A percentile compares a stretch with the other conserved stretches of the same genome.
phyloP scores from a whole-genome alignment of 139 green algal genomes.

The Chloropicon primus region DNA sequence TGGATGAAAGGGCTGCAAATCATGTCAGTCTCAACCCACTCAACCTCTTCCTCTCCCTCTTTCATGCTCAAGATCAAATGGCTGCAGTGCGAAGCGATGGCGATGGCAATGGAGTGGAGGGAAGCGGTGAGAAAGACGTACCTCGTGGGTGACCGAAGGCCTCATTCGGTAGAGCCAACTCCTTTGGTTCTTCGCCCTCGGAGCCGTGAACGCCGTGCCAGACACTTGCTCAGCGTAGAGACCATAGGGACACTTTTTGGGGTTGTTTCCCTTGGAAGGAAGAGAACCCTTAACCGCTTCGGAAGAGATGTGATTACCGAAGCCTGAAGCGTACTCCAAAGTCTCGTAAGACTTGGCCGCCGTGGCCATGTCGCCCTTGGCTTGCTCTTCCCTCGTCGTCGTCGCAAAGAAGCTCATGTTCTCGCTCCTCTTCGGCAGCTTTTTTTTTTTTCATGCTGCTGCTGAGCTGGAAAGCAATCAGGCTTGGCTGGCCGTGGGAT shows the following conservation, averaged over 20 bases:
- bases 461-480: slow-evolving; percentile 32
- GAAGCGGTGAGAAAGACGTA: too few relatives aligned
- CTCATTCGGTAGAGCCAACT: slow-evolving; percentile 87
- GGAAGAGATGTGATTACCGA: slow-evolving; percentile 68
- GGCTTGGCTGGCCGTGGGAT: slow-evolving; percentile 12
- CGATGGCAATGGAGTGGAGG: too few relatives aligned
- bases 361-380: background rate
- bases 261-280: slow-evolving; percentile 77
- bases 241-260: slow-evolving; percentile 61
- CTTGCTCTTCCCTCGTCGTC: too few relatives aligned
- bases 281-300: slow-evolving; percentile 75
- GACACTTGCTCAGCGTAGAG: slow-evolving; percentile 88
- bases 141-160: slow-evolving; percentile 73
- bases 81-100: too few relatives aligned
- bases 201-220: slow-evolving; percentile 82
- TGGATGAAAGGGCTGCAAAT: background rate
- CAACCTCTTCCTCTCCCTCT: background rate
- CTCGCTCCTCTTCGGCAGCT: slow-evolving; percentile 11
- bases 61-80: too few relatives aligned
- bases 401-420: background rate
- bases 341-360: background rate
- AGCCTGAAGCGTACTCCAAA: slow-evolving; percentile 37
- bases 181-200: slow-evolving; percentile 50
- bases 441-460: slow-evolving; percentile 34
- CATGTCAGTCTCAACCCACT: too few relatives aligned